phyloP scores from a whole-genome alignment of 257 asterid species.

The Mentha longifolia region DNA sequence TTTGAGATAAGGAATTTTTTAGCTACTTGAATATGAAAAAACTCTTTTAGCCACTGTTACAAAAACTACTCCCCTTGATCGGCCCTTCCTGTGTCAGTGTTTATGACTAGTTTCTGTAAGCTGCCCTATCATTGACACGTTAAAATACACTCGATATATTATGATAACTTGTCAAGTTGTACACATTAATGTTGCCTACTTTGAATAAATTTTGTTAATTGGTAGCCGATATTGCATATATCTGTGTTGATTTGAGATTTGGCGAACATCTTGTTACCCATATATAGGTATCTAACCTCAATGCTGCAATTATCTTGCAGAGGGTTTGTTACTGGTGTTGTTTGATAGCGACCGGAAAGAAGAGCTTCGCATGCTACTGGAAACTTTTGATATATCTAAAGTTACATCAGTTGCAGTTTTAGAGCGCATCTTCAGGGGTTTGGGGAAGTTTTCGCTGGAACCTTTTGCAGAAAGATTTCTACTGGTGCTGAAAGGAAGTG shows the following conservation, averaged over 20 bases:
- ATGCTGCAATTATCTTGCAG: slow-evolving; percentile 53
- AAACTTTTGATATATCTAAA: slow-evolving; percentile 61
- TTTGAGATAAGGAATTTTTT: background rate
- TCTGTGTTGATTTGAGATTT: slow-evolving; percentile 18
- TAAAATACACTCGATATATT: background rate
- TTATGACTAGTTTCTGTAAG: background rate
- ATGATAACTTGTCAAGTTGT: background rate
- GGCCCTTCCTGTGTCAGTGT: background rate
- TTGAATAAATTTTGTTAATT: background rate
- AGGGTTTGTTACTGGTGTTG: slow-evolving; percentile 67
- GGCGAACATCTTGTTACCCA: background rate
- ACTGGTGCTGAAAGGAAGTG: slow-evolving; percentile 60
- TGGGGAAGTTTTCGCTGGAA: slow-evolving; percentile 78
- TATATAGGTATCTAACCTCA: slow-evolving; percentile 32
- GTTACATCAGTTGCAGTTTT: slow-evolving; percentile 52
- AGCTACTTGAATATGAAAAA: background rate
- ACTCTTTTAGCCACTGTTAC: background rate
- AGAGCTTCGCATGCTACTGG: slow-evolving; percentile 60
- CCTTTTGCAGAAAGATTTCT: slow-evolving; percentile 59
- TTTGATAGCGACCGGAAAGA: slow-evolving; percentile 60
- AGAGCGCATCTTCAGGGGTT: slow-evolving; percentile 55
- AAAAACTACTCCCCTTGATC: background rate
- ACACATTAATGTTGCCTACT: background rate
- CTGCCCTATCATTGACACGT: background rate
- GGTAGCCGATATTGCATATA: background rate